A percentile compares a stretch with the other conserved stretches of the same genome.
Evolutionary conservation across 1,284 basidiomycete species (phyloP).

Genomic region (Sutorius eximius): DNA sequence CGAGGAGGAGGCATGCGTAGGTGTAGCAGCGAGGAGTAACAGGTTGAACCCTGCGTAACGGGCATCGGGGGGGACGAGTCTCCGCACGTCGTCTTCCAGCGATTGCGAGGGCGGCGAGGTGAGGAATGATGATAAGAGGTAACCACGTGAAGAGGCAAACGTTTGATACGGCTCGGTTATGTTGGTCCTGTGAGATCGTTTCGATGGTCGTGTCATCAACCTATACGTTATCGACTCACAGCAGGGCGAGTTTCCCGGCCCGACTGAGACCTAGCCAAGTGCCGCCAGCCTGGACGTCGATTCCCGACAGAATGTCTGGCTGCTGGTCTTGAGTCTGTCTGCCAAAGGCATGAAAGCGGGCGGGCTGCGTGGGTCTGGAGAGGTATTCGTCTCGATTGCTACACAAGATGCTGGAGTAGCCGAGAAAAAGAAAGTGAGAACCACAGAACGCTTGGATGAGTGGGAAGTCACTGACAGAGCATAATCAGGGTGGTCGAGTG

Average conservation of each 20-base stretch:
- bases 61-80: slow-evolving; percentile 45
- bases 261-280: slow-evolving; percentile 76
- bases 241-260: slow-evolving; percentile 61
- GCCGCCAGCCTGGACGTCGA: slow-evolving; percentile 68
- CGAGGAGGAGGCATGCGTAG: slow-evolving; percentile 11
- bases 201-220: not conserved
- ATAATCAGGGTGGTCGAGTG: slow-evolving; percentile 71
- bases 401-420: slow-evolving; percentile 57
- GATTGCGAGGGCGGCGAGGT: slow-evolving; percentile 3
- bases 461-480: slow-evolving; percentile 58
- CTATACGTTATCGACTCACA: slow-evolving; percentile 50
- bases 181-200: slow-evolving; percentile 58
- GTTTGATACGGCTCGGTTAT: slow-evolving; percentile 60
- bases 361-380: slow-evolving; percentile 61
- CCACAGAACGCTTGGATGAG: not conserved
- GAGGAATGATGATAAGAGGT: slow-evolving; percentile 65
- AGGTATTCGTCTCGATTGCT: slow-evolving; percentile 77
- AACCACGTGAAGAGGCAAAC: slow-evolving; percentile 62
- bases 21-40: slow-evolving; percentile 51
- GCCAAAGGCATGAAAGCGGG: slow-evolving; percentile 60
- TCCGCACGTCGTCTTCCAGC: slow-evolving; percentile 43
- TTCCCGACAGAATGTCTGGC: slow-evolving; percentile 63
- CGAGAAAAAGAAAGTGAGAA: not conserved
- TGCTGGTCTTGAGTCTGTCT: slow-evolving; percentile 5
- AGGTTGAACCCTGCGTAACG: slow-evolving; percentile 78